A percentile compares a stretch with the other conserved stretches of the same genome.
Conservation (phyloP, 768 basidiomycete genomes). For the Brasilioporus rufonigricans region DNA sequence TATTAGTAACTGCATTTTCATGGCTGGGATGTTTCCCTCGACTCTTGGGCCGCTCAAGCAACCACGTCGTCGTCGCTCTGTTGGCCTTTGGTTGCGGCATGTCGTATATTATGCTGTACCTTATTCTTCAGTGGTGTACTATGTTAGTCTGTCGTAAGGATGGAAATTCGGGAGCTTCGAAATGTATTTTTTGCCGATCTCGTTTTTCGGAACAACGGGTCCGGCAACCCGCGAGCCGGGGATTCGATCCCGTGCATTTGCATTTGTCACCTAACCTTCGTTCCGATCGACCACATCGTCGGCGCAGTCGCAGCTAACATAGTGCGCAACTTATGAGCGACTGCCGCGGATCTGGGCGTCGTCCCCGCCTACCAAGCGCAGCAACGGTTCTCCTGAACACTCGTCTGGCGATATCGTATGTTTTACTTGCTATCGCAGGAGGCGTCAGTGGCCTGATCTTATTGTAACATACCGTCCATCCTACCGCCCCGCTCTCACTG, state of each 20-base stretch:
- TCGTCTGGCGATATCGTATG: constrained; percentile 27
- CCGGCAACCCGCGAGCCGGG: neutral
- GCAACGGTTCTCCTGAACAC: constrained; percentile 16
- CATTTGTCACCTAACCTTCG: neutral
- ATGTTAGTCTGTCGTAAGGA: neutral
- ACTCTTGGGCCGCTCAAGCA: neutral
- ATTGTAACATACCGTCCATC: constrained; percentile 21
- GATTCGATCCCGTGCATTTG: neutral
- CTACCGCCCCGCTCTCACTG: neutral
- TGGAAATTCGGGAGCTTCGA: neutral
- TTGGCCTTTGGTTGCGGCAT: neutral
- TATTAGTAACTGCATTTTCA: neutral
- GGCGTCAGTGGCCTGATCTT: constrained; percentile 10
- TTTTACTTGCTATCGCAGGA: constrained; percentile 20
- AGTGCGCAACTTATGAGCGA: neutral
- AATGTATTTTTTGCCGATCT: neutral
- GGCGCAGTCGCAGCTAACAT: neutral
- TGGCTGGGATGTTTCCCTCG: neutral
- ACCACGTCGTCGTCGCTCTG: neutral
- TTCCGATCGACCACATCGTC: neutral
- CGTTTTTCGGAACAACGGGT: neutral
- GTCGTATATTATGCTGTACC: neutral
- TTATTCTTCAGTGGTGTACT: neutral
- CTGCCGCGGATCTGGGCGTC: neutral
- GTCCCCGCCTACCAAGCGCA: constrained; percentile 24